A percentile compares a stretch with the other conserved stretches of the same genome.
Conservation (phyloP, 2,329 filamentous ascomycete genomes). For the Diplodia seriata region DNA sequence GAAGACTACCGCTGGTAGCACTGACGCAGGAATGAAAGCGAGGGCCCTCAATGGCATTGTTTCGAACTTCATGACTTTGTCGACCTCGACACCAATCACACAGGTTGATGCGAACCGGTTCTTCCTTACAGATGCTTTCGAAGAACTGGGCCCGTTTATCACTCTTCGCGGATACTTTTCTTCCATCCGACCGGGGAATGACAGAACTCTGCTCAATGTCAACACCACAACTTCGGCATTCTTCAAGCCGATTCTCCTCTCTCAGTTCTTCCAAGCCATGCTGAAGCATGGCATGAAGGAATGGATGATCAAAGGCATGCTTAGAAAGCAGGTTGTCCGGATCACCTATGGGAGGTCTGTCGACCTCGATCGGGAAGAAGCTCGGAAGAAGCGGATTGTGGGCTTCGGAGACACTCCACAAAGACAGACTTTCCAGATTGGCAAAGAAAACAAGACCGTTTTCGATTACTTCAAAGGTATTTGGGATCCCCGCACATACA, state of each 20-base stretch:
- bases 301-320: conserved; percentile 10
- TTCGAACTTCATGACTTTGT: conserved; percentile 6
- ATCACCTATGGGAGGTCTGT: conserved; percentile 28
- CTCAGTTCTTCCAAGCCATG: conserved; percentile 4
- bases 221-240: conserved; percentile 35
- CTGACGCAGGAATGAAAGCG: not conserved
- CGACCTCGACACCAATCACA: not conserved
- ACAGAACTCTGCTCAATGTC: conserved; percentile 35
- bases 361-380: conserved; percentile 4
- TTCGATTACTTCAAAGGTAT: conserved; percentile 18
- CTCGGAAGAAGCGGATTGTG: not conserved
- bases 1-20: not conserved
- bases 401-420: not conserved
- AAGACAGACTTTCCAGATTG: not conserved
- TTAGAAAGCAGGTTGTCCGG: conserved; percentile 33
- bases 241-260: conserved; percentile 31
- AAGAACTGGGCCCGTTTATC: conserved; percentile 27
- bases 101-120: conserved; percentile 36
- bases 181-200: conserved; percentile 34
- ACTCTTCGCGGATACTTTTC: conserved; percentile 35
- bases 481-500: no score
- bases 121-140: conserved; percentile 35
- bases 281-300: not conserved
- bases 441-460: not conserved
- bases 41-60: conserved; percentile 18